Evolutionary conservation across 805 yeast genomes (phyloP), one percentile per base, ranked within the genome.

Genomic region (Sugiyamaella marilandica): DNA sequence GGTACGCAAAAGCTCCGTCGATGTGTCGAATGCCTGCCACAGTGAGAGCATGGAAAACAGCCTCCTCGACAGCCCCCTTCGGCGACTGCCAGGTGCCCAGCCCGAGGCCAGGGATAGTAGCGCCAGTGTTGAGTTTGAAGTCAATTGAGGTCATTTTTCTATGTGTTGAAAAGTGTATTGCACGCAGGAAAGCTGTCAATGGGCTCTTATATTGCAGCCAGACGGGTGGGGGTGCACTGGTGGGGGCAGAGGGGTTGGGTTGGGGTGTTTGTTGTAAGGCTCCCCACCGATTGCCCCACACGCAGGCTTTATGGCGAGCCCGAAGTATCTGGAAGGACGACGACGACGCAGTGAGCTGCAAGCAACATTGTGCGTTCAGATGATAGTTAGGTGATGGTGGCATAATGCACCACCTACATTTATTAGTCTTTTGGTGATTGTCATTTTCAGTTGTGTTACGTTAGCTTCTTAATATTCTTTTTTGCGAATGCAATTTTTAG

Each of bases 21-120:
- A 87, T 83, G 67, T 87, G 95, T 59, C 81, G 77, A 71, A 85
- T 85, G 31, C 92, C 92, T 47, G 74, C 74, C 34, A 66, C 57
- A 33, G 60, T 55, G 58, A 83, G 69, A 8, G 95, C 95, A 33
- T 74, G 63, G 46, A 71, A 66, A 45, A 83, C 87, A 35, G 92
- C 78, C 26, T 73, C 69, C 41, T 58, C 63, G 62, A 81, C 87
- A 13, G 76, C 81, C 32, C 76, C 78, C 34, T 76, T 76, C 14
- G 74, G 76, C 19, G 78, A 65, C 33, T 85, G 79, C 85, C 87
- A 86, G 32, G 94, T 85, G 45, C 95, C 94, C 48, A 85, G 76
- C 2, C 88, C 91, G 41, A 87, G 72, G 10, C 74, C 77, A 39
- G 92, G 92, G 55, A 87, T 82, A 41, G 62, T 58, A 31, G 71